phyloP scores from a whole-genome alignment of 2,329 filamentous ascomycete genomes.

The Cercospora zeae-maydis region DNA sequence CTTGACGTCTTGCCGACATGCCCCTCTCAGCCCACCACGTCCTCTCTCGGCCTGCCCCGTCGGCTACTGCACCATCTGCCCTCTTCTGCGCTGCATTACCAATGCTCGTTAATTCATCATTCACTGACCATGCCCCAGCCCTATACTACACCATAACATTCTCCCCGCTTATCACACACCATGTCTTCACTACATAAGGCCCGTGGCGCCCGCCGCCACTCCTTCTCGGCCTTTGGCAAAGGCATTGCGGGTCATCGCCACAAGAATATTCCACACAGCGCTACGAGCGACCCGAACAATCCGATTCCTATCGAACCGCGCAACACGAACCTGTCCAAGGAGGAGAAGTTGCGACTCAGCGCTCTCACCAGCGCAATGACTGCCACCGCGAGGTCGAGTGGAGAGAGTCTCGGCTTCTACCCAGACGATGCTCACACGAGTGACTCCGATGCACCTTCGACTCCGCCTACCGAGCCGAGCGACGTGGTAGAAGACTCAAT shows the following conservation, averaged over 20 bases:
- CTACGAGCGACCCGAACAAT: conserved; percentile 47
- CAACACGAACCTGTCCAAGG: conserved; percentile 21
- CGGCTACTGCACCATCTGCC: neutral
- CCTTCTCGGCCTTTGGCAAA: conserved; percentile 30
- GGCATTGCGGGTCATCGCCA: conserved; percentile 31
- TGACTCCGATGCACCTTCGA: conserved; percentile 34
- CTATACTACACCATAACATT: conserved; percentile 1
- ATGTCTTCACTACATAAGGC: conserved; percentile 22
- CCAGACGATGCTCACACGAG: conserved; percentile 24
- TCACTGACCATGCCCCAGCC: conserved; percentile 3
- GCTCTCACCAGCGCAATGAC: conserved; percentile 25
- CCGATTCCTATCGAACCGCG: conserved; percentile 46
- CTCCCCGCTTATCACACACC: conserved; percentile 7
- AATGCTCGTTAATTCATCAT: neutral
- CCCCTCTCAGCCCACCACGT: neutral
- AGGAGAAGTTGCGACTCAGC: conserved; percentile 25
- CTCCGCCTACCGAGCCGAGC: conserved; percentile 42
- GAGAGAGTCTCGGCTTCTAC: conserved; percentile 27
- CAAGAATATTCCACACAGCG: conserved; percentile 40
- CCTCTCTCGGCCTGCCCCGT: neutral
- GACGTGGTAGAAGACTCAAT: conserved; percentile 21
- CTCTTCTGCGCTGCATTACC: neutral
- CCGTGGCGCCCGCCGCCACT: conserved; percentile 29
- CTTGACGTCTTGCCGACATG: conserved; percentile 2
- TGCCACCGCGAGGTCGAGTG: conserved; percentile 30